Conservation (phyloP, 2,329 filamentous ascomycete species). For the Exophiala sp. region DNA sequence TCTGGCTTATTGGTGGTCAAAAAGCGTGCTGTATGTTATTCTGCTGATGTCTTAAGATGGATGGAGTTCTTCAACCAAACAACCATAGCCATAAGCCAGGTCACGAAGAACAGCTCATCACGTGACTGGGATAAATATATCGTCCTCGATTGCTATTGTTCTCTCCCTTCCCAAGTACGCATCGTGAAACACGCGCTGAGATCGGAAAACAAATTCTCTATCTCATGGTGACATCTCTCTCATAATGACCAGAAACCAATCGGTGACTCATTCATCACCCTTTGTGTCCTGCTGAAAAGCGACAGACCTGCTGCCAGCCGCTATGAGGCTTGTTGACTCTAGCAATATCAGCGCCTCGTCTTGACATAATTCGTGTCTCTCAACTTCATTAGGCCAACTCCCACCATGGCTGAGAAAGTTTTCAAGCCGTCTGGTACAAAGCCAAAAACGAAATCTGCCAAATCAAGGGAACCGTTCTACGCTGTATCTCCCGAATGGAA, state of each 20-base stretch:
- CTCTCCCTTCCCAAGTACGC: conserved; percentile 15
- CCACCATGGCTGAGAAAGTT: neutral
- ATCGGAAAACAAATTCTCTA: too few species aligned
- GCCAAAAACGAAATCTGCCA: conserved; percentile 17
- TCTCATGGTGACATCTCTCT: too few species aligned
- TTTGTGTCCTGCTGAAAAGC: too few species aligned
- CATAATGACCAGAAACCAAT: too few species aligned
- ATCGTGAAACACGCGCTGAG: too few species aligned
- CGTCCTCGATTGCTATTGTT: conserved; percentile 17
- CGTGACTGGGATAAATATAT: neutral
- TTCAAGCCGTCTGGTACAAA: conserved; percentile 13
- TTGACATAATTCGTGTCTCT: neutral
- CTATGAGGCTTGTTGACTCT: too few species aligned
- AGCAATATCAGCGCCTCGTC: too few species aligned
- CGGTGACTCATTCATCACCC: too few species aligned
- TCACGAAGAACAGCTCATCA: too few species aligned
- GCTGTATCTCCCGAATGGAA: conserved; percentile 73
- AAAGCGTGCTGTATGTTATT: conserved; percentile 10
- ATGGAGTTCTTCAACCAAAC: neutral
- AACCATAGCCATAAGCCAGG: too few species aligned
- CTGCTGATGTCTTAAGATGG: neutral
- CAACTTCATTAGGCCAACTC: neutral
- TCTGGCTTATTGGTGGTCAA: conserved; percentile 4
- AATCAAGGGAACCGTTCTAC: conserved; percentile 41
- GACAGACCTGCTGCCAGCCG: too few species aligned